Percentiles rank a stretch among this genome's conserved stretches.
Evolutionary conservation across 352 stramenopile species (phyloP).

Genomic region (Globisporangium echinulatum): DNA sequence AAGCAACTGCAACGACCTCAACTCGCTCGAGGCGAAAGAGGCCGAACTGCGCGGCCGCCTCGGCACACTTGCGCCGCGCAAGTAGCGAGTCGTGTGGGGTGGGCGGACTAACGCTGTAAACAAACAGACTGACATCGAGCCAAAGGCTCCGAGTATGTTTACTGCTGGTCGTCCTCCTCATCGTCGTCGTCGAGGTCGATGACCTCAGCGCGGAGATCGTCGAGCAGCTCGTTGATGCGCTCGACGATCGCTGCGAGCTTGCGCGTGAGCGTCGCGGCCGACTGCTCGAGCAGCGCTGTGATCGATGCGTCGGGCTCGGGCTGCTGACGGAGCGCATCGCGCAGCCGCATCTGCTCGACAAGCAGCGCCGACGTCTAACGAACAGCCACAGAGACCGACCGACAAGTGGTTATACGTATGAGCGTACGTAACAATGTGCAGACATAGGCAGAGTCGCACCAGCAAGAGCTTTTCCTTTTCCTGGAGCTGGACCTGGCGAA

Average conservation of each 20-base stretch:
- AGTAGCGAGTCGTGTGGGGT: not conserved
- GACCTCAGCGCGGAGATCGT: conserved; percentile 55
- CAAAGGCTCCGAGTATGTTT: not conserved
- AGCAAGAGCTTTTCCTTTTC: conserved; percentile 83
- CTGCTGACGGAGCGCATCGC: conserved; percentile 20
- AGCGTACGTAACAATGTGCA: not conserved
- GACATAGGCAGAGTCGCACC: conserved; percentile 16
- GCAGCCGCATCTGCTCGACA: conserved; percentile 75
- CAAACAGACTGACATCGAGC: not conserved
- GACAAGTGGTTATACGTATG: too few species aligned
- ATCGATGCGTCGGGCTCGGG: conserved; percentile 39
- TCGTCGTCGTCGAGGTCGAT: conserved; percentile 31
- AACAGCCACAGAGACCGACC: not conserved
- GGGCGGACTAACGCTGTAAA: not conserved
- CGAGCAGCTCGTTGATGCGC: conserved; percentile 74
- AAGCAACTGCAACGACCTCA: conserved; percentile 41
- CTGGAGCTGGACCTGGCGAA: conserved; percentile 70
- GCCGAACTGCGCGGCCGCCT: conserved; percentile 46
- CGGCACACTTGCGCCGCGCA: conserved; percentile 32
- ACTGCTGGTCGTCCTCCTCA: not conserved
- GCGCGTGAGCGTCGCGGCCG: conserved; percentile 35
- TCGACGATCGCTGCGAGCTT: conserved; percentile 64
- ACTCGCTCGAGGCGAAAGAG: conserved; percentile 42
- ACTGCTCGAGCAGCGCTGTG: conserved; percentile 54
- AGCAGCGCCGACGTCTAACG: conserved; percentile 68